phyloP scores from a whole-genome alignment of 2,329 filamentous ascomycete genomes.

The Periglandula ipomoeae region DNA sequence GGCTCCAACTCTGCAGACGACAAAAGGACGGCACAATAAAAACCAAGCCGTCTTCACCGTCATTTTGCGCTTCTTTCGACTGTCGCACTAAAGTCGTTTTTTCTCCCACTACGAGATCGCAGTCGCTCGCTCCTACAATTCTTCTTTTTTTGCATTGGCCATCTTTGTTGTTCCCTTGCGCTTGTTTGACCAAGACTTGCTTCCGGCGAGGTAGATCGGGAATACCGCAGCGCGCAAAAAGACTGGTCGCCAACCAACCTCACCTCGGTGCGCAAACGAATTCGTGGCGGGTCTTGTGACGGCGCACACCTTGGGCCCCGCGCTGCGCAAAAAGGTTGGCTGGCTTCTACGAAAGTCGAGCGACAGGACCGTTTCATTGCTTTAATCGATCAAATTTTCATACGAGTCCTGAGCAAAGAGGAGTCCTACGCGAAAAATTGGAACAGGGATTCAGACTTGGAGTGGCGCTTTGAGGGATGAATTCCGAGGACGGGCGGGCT shows the following conservation, averaged over 20 bases:
- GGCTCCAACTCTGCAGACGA: too few species aligned
- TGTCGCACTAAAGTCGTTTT: not conserved
- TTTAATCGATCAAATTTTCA: not conserved
- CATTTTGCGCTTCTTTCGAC: not conserved
- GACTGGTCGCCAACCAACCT: not conserved
- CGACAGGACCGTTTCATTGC: not conserved
- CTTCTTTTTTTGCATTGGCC: not conserved
- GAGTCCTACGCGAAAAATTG: too few species aligned
- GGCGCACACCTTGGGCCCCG: not conserved
- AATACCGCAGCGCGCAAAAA: not conserved
- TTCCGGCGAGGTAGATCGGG: not conserved
- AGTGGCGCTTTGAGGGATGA: not conserved
- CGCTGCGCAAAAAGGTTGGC: not conserved
- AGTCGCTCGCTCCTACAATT: not conserved
- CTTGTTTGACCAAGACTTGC: not conserved
- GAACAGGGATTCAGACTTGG: not conserved
- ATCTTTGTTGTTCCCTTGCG: not conserved
- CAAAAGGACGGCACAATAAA: not conserved
- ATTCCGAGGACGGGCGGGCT: not conserved
- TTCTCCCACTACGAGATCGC: not conserved
- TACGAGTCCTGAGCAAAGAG: not conserved
- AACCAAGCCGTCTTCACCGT: not conserved
- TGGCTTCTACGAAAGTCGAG: not conserved
- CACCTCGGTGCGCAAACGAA: not conserved
- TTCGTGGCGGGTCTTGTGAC: not conserved